Evolutionary conservation across 2,329 filamentous ascomycete species (phyloP).

Genomic region (Cladophialophora yegresii): DNA sequence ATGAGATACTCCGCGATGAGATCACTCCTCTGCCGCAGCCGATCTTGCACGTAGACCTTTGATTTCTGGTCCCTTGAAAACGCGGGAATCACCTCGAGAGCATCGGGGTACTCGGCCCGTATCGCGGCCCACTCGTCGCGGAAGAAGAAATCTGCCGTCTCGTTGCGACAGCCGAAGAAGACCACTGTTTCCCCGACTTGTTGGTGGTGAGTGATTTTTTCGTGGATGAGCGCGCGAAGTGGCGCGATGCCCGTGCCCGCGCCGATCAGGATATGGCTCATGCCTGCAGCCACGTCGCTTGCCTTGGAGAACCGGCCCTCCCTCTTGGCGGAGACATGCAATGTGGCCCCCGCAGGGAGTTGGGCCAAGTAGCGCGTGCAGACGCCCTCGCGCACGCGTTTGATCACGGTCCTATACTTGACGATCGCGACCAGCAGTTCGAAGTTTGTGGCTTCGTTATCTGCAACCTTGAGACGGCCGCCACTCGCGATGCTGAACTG

Average conservation of each 20-base stretch:
- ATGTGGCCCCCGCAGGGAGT: slow-evolving; percentile 58
- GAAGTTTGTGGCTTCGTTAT: slow-evolving; percentile 53
- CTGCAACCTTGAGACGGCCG: slow-evolving; percentile 49
- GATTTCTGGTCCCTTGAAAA: slow-evolving; percentile 69
- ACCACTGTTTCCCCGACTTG: slow-evolving; percentile 58
- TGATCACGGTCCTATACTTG: slow-evolving; percentile 85
- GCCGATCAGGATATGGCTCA: slow-evolving; percentile 56
- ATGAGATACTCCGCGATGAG: slow-evolving; percentile 57
- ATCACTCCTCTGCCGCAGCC: slow-evolving; percentile 55
- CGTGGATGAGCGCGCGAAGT: slow-evolving; percentile 55
- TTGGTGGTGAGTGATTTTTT: slow-evolving; percentile 23
- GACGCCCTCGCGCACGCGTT: slow-evolving; percentile 79
- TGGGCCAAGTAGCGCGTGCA: slow-evolving; percentile 82
- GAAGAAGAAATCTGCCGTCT: slow-evolving; percentile 77
- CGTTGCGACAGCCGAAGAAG: slow-evolving; percentile 83
- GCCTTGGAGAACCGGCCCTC: slow-evolving; percentile 27
- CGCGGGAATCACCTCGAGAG: slow-evolving; percentile 61
- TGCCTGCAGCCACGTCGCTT: background rate
- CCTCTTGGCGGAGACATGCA: slow-evolving; percentile 56
- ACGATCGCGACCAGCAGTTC: slow-evolving; percentile 84
- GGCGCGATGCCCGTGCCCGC: slow-evolving; percentile 40
- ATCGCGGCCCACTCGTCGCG: slow-evolving; percentile 68
- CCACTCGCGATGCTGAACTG: slow-evolving; percentile 92
- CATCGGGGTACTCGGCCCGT: background rate
- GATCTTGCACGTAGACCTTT: slow-evolving; percentile 69